Conservation (phyloP, 2,329 filamentous ascomycete genomes). For the Plectosphaerella sp. region DNA sequence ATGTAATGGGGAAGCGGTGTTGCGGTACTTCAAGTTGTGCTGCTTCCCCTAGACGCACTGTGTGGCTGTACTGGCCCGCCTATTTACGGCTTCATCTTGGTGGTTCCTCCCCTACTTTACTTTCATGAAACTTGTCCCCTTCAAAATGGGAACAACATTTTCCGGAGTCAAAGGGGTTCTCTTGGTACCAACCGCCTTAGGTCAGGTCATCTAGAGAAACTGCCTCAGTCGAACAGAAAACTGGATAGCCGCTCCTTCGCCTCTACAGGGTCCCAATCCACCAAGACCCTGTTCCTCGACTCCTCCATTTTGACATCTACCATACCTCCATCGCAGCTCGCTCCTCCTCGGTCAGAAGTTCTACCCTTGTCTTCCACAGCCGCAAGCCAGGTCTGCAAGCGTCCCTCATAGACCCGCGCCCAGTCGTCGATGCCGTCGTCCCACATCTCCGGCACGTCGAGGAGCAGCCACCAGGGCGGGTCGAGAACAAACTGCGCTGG, state of each 20-base stretch:
- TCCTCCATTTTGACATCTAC: constrained; percentile 17
- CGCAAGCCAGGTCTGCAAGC: constrained; percentile 25
- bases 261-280: constrained; percentile 11
- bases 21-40: too few species aligned
- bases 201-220: too few species aligned
- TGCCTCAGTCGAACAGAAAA: too few species aligned
- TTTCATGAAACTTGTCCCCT: too few species aligned
- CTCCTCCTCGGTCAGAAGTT: constrained; percentile 15
- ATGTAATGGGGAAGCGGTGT: neutral
- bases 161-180: too few species aligned
- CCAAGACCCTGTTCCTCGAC: constrained; percentile 5
- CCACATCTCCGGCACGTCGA: constrained; percentile 27
- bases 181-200: too few species aligned
- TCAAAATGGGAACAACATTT: too few species aligned
- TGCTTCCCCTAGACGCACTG: too few species aligned
- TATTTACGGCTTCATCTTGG: too few species aligned
- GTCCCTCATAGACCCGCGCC: constrained; percentile 22
- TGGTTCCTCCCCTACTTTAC: too few species aligned
- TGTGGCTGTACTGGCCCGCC: too few species aligned
- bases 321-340: constrained; percentile 17
- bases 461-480: constrained; percentile 34
- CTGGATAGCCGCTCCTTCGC: neutral
- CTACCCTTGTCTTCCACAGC: constrained; percentile 15
- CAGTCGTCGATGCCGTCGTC: constrained; percentile 22
- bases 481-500: constrained; percentile 26